Evolutionary conservation across 441 rosid species (phyloP).

Genomic region (Erodium chrysanthum): DNA sequence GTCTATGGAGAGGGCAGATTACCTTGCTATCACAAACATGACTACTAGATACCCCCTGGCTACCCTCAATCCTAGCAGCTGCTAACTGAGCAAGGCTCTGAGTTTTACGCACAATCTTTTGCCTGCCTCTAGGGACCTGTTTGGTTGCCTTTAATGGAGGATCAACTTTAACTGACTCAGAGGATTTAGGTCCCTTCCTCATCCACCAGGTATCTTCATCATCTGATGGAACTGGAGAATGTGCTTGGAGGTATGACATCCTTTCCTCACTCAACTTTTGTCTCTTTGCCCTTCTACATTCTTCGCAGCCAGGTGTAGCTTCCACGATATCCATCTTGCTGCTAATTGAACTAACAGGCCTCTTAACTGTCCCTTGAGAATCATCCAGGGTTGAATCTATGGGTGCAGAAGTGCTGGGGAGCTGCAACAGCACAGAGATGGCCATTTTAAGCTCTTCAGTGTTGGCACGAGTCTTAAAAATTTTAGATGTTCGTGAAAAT

Average conservation of each 20-base stretch:
- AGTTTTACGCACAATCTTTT: slow-evolving; percentile 73
- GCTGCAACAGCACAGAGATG: slow-evolving; percentile 61
- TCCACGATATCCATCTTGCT: slow-evolving; percentile 51
- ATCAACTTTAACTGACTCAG: slow-evolving; percentile 60
- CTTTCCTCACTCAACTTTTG: slow-evolving; percentile 65
- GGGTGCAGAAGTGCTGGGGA: slow-evolving; percentile 45
- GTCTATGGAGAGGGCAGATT: slow-evolving; percentile 55
- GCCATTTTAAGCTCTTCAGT: slow-evolving; percentile 60
- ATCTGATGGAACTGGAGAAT: slow-evolving; percentile 69
- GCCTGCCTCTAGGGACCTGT: slow-evolving; percentile 77
- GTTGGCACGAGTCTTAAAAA: slow-evolving; percentile 35
- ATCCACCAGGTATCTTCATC: slow-evolving; percentile 98
- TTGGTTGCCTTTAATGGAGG: slow-evolving; percentile 51
- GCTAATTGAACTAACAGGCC: slow-evolving; percentile 43
- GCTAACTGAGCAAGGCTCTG: slow-evolving; percentile 89
- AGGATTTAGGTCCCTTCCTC: slow-evolving; percentile 55
- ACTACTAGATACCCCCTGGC: slow-evolving; percentile 98
- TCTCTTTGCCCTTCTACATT: slow-evolving; percentile 74
- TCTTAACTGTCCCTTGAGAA: slow-evolving; percentile 61
- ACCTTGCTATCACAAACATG: slow-evolving; percentile 83
- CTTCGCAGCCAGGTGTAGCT: slow-evolving; percentile 81
- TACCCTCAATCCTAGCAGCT: slow-evolving; percentile 93
- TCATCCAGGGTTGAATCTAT: slow-evolving; percentile 48
- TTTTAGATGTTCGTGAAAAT: slow-evolving; percentile 28
- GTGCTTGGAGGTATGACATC: slow-evolving; percentile 49